Conservation (phyloP, 1,284 basidiomycete species). For the Chondrostereum purpureum region DNA sequence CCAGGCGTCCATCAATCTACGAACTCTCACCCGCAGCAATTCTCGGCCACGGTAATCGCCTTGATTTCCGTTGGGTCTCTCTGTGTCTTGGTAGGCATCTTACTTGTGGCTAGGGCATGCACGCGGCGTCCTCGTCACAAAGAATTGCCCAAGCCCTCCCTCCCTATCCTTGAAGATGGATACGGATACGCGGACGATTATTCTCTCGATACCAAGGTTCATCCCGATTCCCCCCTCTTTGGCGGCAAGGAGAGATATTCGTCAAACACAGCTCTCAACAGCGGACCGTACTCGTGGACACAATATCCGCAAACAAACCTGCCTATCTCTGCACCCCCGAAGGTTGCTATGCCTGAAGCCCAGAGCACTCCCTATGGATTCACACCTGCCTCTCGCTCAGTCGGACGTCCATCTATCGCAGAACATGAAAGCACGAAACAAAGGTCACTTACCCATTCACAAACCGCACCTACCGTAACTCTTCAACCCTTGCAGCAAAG, state of each 20-base stretch:
- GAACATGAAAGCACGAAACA: neutral
- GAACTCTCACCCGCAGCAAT: conserved; percentile 17
- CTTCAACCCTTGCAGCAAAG: neutral
- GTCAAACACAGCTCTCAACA: conserved; percentile 32
- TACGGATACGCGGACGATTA: conserved; percentile 36
- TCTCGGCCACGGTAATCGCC: conserved; percentile 42
- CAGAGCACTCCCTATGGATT: neutral
- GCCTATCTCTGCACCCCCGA: neutral
- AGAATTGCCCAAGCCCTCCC: conserved; percentile 53
- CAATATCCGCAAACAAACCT: conserved; percentile 45
- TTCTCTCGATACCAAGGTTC: conserved; percentile 30
- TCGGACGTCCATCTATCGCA: no score
- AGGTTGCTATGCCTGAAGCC: conserved; percentile 1
- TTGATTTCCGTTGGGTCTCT: conserved; percentile 50
- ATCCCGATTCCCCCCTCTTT: conserved; percentile 61
- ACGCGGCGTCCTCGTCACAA: conserved; percentile 38
- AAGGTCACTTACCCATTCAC: neutral
- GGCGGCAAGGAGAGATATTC: conserved; percentile 66
- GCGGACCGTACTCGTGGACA: conserved; percentile 51
- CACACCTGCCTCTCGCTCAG: neutral
- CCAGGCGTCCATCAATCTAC: conserved; percentile 13
- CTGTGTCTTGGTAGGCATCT: conserved; percentile 48
- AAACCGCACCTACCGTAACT: neutral
- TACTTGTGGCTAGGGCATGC: conserved; percentile 42
- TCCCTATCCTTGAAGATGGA: conserved; percentile 58